phyloP scores from a whole-genome alignment of 2,329 filamentous ascomycete genomes.

The Fonsecaea erecta region DNA sequence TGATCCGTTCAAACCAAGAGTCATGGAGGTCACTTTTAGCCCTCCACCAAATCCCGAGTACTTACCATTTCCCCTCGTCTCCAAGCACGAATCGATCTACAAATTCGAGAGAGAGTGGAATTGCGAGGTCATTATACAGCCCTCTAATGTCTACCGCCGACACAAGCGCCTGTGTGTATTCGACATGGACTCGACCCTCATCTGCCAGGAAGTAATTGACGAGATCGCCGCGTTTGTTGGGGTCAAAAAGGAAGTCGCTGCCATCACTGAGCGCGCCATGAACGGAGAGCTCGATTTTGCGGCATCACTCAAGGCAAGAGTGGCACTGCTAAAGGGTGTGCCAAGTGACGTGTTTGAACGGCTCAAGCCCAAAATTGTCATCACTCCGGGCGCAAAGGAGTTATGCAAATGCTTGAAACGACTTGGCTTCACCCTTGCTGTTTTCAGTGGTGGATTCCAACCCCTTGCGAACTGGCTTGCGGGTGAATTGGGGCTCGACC shows the following conservation, averaged over 20 bases:
- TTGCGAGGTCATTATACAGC: slow-evolving; percentile 79
- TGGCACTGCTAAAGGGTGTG: slow-evolving; percentile 79
- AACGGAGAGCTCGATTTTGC: slow-evolving; percentile 93
- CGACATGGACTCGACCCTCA: slow-evolving; percentile 98
- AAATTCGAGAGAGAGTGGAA: slow-evolving; percentile 88
- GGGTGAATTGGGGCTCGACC: slow-evolving; percentile 77
- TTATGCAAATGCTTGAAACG: slow-evolving; percentile 75
- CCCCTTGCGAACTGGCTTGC: slow-evolving; percentile 88
- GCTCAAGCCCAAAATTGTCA: slow-evolving; percentile 73
- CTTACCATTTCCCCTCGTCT: slow-evolving; percentile 66
- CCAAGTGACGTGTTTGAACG: slow-evolving; percentile 77
- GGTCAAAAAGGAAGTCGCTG: slow-evolving; percentile 78
- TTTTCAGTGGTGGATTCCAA: slow-evolving; percentile 89
- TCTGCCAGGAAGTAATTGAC: slow-evolving; percentile 97
- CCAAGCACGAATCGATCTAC: slow-evolving; percentile 80
- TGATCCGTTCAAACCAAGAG: slow-evolving; percentile 47
- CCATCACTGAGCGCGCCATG: slow-evolving; percentile 92
- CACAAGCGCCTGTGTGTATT: slow-evolving; percentile 90
- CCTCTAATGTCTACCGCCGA: slow-evolving; percentile 72
- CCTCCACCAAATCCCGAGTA: slow-evolving; percentile 55
- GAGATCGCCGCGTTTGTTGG: slow-evolving; percentile 85
- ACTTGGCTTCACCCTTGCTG: slow-evolving; percentile 84
- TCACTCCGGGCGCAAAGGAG: slow-evolving; percentile 79
- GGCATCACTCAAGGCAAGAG: slow-evolving; percentile 77
- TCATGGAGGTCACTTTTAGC: slow-evolving; percentile 59